Conservation (phyloP, 192 early-diverging fungal genomes). For the Coemansia sp. region DNA sequence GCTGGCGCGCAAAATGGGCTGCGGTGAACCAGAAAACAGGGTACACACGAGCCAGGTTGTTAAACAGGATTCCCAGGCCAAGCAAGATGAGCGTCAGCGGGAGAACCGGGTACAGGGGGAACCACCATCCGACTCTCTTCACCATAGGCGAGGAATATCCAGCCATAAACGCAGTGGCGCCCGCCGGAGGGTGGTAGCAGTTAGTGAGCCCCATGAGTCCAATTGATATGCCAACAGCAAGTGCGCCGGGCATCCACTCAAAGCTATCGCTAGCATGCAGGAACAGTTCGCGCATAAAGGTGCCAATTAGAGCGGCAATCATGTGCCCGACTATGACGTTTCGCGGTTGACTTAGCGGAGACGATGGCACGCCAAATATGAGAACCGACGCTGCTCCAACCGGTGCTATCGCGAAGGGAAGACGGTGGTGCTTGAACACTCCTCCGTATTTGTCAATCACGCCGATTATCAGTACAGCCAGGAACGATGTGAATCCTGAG, state of each 20-base stretch:
- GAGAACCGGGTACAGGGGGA: slow-evolving; percentile 46
- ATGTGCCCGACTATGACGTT: slow-evolving; percentile 44
- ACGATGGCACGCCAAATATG: slow-evolving; percentile 39
- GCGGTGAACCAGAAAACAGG: slow-evolving; percentile 52
- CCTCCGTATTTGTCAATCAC: slow-evolving; percentile 46
- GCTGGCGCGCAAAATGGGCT: slow-evolving; percentile 12
- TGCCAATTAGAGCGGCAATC: slow-evolving; percentile 39
- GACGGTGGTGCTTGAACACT: slow-evolving; percentile 36
- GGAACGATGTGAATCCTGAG: slow-evolving; percentile 44
- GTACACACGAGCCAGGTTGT: slow-evolving; percentile 45
- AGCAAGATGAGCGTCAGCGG: slow-evolving; percentile 40
- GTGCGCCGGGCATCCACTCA: slow-evolving; percentile 42
- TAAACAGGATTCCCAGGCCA: slow-evolving; percentile 29
- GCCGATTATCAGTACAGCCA: slow-evolving; percentile 24
- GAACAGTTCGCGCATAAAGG: slow-evolving; percentile 46
- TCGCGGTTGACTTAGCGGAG: slow-evolving; percentile 48
- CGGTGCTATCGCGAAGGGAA: slow-evolving; percentile 52
- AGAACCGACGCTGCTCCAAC: slow-evolving; percentile 47
- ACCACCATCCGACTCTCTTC: slow-evolving; percentile 49
- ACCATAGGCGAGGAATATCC: slow-evolving; percentile 26
- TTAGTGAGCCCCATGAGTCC: slow-evolving; percentile 46
- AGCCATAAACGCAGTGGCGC: slow-evolving; percentile 46
- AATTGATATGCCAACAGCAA: slow-evolving; percentile 47
- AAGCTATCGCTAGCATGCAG: slow-evolving; percentile 27
- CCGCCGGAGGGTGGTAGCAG: slow-evolving; percentile 53